Evolutionary conservation across 192 early-diverging fungal genomes (phyloP).

Genomic region (Radiomyces spectabilis): DNA sequence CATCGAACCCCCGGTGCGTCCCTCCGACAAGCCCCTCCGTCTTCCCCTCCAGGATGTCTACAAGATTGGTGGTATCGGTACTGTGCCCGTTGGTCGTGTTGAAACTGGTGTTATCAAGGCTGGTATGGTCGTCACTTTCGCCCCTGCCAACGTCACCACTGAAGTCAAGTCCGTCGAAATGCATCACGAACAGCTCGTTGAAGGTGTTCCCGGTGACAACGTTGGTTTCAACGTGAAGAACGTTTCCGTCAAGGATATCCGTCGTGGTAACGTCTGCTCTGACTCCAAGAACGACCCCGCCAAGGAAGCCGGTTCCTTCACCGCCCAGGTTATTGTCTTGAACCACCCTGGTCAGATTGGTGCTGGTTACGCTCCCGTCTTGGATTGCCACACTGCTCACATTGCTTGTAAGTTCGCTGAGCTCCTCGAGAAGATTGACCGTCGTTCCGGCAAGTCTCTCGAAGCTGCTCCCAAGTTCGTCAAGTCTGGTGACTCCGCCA

Average conservation of each 20-base stretch:
- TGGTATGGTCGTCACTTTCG: slow-evolving; percentile 85
- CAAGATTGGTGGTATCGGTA: slow-evolving; percentile 99
- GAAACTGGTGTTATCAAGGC: slow-evolving; percentile 90
- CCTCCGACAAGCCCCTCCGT: slow-evolving; percentile 91
- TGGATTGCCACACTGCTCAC: slow-evolving; percentile 95
- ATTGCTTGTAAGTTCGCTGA: slow-evolving; percentile 95
- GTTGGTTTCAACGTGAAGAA: slow-evolving; percentile 99
- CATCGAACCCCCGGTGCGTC: slow-evolving; percentile 86
- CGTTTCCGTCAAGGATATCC: slow-evolving; percentile 96
- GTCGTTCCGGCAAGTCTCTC: slow-evolving; percentile 88
- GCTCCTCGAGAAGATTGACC: slow-evolving; percentile 91
- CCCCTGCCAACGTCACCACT: slow-evolving; percentile 80
- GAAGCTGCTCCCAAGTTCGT: slow-evolving; percentile 93
- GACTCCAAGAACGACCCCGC: slow-evolving; percentile 97
- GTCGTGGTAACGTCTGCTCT: slow-evolving; percentile 91
- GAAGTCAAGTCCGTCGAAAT: slow-evolving; percentile 98
- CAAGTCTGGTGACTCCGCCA: slow-evolving; percentile 92
- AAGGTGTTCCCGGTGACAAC: slow-evolving; percentile 94
- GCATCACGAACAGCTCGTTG: slow-evolving; percentile 89
- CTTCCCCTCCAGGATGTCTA: slow-evolving; percentile 97
- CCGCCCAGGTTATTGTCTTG: slow-evolving; percentile 91
- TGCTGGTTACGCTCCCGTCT: slow-evolving; percentile 90
- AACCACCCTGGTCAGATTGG: slow-evolving; percentile 95
- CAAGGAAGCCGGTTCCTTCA: slow-evolving; percentile 84
- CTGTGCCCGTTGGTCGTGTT: slow-evolving; percentile 96